phyloP scores from a whole-genome alignment of 345 rosid genomes.

The Bruguiera sexangula region DNA sequence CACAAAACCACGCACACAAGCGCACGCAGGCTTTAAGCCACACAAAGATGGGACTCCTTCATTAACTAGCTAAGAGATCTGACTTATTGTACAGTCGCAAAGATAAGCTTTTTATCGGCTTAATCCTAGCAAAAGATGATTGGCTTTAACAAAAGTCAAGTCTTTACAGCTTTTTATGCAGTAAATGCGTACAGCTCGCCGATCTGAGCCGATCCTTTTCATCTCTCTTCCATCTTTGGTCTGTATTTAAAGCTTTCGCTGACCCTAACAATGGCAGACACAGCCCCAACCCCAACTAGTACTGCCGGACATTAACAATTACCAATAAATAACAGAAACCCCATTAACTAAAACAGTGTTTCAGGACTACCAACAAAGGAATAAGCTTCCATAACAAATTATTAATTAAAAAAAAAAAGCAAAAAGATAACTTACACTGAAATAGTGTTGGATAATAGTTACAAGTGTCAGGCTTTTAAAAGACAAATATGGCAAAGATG shows the following conservation, averaged over 20 bases:
- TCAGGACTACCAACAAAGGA: slow-evolving; percentile 40
- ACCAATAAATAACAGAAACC: slow-evolving; percentile 27
- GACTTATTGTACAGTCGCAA: neutral
- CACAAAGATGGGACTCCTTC: neutral
- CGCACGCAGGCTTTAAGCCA: neutral
- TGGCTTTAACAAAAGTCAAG: slow-evolving; percentile 29
- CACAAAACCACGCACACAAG: neutral
- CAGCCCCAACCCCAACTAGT: slow-evolving; percentile 13
- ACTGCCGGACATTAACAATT: neutral
- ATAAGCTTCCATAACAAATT: neutral
- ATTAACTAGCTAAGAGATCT: slow-evolving; percentile 2
- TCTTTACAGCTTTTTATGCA: neutral
- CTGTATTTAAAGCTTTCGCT: slow-evolving; percentile 31
- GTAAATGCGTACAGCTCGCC: slow-evolving; percentile 22
- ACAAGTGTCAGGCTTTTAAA: slow-evolving; percentile 58
- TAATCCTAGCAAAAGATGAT: slow-evolving; percentile 22
- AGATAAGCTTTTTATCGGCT: neutral
- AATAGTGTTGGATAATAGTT: slow-evolving; percentile 27
- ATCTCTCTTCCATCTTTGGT: neutral
- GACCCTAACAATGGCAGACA: slow-evolving; percentile 42
- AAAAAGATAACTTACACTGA: slow-evolving; percentile 30
- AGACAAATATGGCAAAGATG: slow-evolving; percentile 14
- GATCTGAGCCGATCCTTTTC: slow-evolving; percentile 32
- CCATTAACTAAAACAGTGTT: slow-evolving; percentile 35
- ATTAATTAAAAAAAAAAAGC: slow-evolving; percentile 9